Evolutionary conservation across 192 early-diverging fungal genomes (phyloP).

Genomic region (Coemansia sp.): DNA sequence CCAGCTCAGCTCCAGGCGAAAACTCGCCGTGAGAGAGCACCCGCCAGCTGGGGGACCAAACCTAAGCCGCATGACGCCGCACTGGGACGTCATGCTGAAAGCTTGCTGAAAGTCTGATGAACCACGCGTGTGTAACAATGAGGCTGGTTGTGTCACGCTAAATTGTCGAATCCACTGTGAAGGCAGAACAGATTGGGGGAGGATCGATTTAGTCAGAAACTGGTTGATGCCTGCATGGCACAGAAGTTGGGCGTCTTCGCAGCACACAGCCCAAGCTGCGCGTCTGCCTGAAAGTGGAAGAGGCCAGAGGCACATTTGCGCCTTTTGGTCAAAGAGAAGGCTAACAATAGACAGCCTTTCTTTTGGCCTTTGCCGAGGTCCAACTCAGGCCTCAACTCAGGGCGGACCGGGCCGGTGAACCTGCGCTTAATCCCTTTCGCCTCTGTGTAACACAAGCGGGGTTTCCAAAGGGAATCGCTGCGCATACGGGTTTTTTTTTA

Average conservation of each 20-base stretch:
- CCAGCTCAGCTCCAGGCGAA: too few relatives aligned
- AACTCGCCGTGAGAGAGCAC: background rate
- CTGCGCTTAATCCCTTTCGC: too few relatives aligned
- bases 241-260: background rate
- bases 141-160: too few relatives aligned
- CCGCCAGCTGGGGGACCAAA: background rate
- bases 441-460: background rate
- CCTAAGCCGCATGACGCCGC: background rate
- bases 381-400: too few relatives aligned
- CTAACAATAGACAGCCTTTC: background rate
- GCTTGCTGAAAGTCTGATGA: background rate
- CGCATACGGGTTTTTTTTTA: background rate
- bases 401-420: too few relatives aligned
- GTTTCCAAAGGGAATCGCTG: background rate
- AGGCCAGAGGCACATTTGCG: too few relatives aligned
- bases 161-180: background rate
- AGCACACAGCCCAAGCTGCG: too few relatives aligned
- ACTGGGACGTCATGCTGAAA: background rate
- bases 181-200: background rate
- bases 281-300: too few relatives aligned
- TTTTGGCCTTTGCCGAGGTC: background rate
- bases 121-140: background rate
- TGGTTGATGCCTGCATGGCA: too few relatives aligned
- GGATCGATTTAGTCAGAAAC: too few relatives aligned
- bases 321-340: background rate